Evolutionary conservation across 1,284 basidiomycete species (phyloP).

Genomic region (Ganoderma lucidum): DNA sequence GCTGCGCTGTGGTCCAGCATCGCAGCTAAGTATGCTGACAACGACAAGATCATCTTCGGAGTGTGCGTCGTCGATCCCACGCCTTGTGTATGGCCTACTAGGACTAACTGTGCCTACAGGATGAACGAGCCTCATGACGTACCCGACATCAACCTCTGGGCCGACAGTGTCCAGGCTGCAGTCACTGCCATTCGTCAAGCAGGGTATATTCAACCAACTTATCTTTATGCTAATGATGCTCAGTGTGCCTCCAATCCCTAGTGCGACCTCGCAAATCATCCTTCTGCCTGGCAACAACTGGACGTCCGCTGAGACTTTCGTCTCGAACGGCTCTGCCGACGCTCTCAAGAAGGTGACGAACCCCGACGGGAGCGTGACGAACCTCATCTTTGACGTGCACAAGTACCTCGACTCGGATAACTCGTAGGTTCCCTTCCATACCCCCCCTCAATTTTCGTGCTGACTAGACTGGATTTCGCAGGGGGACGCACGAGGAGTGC

Average conservation of each 20-base stretch:
- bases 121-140: conserved; percentile 67
- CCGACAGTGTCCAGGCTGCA: conserved; percentile 56
- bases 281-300: conserved; percentile 63
- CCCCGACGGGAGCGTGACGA: conserved; percentile 55
- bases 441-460: conserved; percentile 21
- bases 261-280: conserved; percentile 59
- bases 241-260: conserved; percentile 23
- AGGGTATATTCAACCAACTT: conserved; percentile 40
- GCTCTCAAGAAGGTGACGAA: conserved; percentile 61
- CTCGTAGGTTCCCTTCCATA: conserved; percentile 47
- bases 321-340: conserved; percentile 61
- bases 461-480: conserved; percentile 15
- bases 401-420: conserved; percentile 70
- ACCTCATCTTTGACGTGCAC: conserved; percentile 69
- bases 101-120: conserved; percentile 34
- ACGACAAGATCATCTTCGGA: conserved; percentile 62
- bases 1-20: conserved; percentile 61
- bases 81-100: not conserved
- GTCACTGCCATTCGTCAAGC: conserved; percentile 63
- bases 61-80: conserved; percentile 41
- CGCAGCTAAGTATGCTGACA: conserved; percentile 58
- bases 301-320: conserved; percentile 58
- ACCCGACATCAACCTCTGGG: conserved; percentile 54
- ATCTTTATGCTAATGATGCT: not conserved
- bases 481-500: conserved; percentile 50